A percentile compares a stretch with the other conserved stretches of the same genome.
Conservation (phyloP, 2,329 filamentous ascomycete genomes). For the Hymenoscyphus fraxineus region DNA sequence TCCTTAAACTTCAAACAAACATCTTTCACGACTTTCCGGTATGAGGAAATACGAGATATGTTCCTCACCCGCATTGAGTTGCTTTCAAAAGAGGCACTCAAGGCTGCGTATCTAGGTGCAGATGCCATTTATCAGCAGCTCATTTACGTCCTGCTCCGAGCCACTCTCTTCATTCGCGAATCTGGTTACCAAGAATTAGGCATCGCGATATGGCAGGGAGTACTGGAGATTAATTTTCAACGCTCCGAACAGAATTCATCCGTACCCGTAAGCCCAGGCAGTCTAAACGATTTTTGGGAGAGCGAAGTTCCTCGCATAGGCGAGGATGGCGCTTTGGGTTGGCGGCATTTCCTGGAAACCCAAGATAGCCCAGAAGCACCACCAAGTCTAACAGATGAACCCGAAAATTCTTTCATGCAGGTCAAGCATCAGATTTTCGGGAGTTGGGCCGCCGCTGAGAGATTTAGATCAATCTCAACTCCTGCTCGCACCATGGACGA, state of each 20-base stretch:
- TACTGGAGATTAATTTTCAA: conserved; percentile 69
- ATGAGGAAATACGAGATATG: conserved; percentile 58
- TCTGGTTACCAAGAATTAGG: conserved; percentile 76
- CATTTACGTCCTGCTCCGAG: conserved; percentile 69
- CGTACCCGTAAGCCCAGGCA: conserved; percentile 18
- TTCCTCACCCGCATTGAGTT: conserved; percentile 58
- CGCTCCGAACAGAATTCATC: conserved; percentile 41
- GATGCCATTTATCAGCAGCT: conserved; percentile 38
- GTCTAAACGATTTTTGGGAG: conserved; percentile 80
- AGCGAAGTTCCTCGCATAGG: conserved; percentile 76
- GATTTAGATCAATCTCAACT: conserved; percentile 47
- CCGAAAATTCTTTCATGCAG: conserved; percentile 16
- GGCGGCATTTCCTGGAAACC: conserved; percentile 51
- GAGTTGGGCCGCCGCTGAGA: conserved; percentile 52
- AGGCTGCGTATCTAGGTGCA: background rate
- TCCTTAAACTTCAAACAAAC: conserved; percentile 72
- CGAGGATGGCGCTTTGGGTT: conserved; percentile 67
- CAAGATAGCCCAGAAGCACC: conserved; percentile 23
- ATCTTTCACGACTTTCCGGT: conserved; percentile 62
- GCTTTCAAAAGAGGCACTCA: conserved; percentile 29
- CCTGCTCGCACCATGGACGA: conserved; percentile 75
- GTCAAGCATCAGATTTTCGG: conserved; percentile 34
- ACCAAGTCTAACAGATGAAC: conserved; percentile 22
- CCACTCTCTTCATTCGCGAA: conserved; percentile 71
- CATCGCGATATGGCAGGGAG: conserved; percentile 76